Conservation (phyloP, 2,329 filamentous ascomycete genomes). For the Zarea fungicola region DNA sequence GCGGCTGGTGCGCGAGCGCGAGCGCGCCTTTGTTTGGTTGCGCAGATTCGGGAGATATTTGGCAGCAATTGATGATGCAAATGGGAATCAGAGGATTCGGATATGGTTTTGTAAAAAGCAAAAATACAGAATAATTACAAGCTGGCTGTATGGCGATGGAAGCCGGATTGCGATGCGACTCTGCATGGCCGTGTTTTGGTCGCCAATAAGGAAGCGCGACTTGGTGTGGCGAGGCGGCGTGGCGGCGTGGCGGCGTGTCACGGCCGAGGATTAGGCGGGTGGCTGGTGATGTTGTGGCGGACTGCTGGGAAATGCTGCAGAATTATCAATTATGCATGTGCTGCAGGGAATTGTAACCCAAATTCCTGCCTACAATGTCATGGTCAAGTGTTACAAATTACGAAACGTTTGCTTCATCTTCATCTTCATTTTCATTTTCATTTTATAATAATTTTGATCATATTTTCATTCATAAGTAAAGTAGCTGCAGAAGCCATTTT, state of each 20-base stretch:
- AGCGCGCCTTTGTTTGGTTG: not conserved
- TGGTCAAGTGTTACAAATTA: no score
- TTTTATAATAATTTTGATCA: no score
- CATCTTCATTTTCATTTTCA: no score
- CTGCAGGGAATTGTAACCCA: no score
- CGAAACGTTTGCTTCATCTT: no score
- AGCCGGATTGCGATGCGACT: not conserved
- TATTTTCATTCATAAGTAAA: no score
- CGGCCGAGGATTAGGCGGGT: constrained; percentile 18
- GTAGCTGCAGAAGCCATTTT: no score
- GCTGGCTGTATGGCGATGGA: not conserved
- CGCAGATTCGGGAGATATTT: not conserved
- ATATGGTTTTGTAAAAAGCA: not conserved
- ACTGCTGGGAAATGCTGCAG: constrained; percentile 2
- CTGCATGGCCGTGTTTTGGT: constrained; percentile 11
- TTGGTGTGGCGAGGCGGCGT: not conserved
- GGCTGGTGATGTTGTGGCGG: not conserved
- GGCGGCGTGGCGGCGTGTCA: constrained; percentile 9
- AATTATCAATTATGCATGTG: no score
- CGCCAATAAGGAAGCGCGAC: constrained; percentile 13
- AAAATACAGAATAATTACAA: not conserved
- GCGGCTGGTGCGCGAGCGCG: not conserved
- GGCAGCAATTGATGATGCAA: not conserved
- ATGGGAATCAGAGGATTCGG: not conserved
- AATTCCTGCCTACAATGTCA: no score